These are phyloP conservation scores for Colletotrichum simmondsii DNA, from an alignment of 2,329 filamentous ascomycete species.

Conservation along the genomic window DNA sequence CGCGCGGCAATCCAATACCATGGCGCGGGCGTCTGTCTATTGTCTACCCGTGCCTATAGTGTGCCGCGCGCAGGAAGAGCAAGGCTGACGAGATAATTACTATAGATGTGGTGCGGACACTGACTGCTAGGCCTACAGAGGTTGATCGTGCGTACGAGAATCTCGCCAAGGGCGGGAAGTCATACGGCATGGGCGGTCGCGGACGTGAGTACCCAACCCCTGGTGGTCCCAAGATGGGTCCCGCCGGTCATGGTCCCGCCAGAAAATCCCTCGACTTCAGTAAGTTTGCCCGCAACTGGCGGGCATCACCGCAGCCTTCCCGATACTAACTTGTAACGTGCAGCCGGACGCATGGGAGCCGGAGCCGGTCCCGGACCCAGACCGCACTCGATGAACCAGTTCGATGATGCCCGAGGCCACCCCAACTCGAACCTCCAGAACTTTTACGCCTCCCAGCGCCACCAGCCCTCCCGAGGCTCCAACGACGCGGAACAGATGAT, in stretches of 20 bases:
- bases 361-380: conserved; percentile 72
- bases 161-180: conserved; percentile 95
- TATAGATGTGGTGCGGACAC: conserved; percentile 35
- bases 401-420: conserved; percentile 75
- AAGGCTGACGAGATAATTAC: conserved; percentile 24
- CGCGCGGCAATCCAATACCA: conserved; percentile 4
- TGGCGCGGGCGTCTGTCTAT: not conserved
- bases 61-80: conserved; percentile 22
- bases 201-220: conserved; percentile 83
- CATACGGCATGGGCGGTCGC: conserved; percentile 75
- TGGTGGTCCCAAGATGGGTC: conserved; percentile 49
- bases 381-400: conserved; percentile 88
- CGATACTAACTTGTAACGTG: conserved; percentile 38
- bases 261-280: conserved; percentile 42
- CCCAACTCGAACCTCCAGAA: conserved; percentile 87
- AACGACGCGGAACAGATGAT: conserved; percentile 98
- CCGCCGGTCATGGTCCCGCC: conserved; percentile 40
- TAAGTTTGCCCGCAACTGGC: conserved; percentile 38
- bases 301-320: conserved; percentile 34
- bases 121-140: conserved; percentile 66
- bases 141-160: conserved; percentile 97
- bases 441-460: conserved; percentile 94
- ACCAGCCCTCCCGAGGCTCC: conserved; percentile 84
- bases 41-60: not conserved
- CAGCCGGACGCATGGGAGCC: conserved; percentile 74